Evolutionary conservation across 257 asterid genomes (phyloP).

Genomic region (Nicotiana paniculata): DNA sequence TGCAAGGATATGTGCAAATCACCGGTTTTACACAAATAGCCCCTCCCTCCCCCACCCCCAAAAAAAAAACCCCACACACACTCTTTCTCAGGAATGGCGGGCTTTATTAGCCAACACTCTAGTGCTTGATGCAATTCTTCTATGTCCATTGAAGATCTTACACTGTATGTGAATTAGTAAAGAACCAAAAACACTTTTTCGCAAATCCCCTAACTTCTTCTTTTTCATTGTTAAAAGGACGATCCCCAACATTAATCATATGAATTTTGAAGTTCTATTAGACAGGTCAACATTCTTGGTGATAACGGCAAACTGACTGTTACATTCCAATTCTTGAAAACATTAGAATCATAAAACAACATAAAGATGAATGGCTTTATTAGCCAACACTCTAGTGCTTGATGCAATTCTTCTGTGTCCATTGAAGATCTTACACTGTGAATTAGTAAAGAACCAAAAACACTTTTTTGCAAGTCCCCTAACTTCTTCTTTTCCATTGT

Average conservation of each 20-base stretch:
- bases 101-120: not conserved
- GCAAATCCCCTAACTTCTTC: not conserved
- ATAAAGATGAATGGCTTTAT: slow-evolving; percentile 5
- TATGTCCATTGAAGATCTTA: not conserved
- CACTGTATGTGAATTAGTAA: not conserved
- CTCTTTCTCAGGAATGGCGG: not conserved
- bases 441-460: not conserved
- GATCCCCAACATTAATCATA: no score
- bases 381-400: no score
- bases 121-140: not conserved
- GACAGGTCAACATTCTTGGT: not conserved
- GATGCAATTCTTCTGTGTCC: no score
- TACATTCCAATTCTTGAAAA: not conserved
- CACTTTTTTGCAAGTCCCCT: not conserved
- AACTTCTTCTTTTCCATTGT: not conserved
- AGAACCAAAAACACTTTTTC: not conserved
- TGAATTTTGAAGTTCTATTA: not conserved
- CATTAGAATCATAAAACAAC: not conserved
- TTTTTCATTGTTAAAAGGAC: no score
- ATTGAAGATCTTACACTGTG: no score
- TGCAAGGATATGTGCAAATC: not conserved
- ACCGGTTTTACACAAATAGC: not conserved
- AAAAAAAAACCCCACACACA: no score
- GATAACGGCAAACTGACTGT: not conserved
- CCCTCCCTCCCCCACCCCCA: not conserved